These are phyloP conservation scores for Barnettozyma californica DNA, from an alignment of 805 yeast species.

Conservation along the genomic window DNA sequence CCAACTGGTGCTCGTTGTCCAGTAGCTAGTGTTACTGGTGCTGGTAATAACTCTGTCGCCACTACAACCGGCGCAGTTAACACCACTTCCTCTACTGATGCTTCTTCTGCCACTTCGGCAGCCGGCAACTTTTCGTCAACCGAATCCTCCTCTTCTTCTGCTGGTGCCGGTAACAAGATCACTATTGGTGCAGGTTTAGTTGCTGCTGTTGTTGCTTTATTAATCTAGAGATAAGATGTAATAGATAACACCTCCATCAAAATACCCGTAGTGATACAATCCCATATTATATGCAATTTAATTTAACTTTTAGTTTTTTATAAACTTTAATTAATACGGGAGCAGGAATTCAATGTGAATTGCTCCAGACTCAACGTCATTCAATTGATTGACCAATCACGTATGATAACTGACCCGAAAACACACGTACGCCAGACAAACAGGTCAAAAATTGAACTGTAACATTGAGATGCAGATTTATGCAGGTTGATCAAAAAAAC, in stretches of 20 bases:
- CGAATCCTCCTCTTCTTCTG: constrained; percentile 9
- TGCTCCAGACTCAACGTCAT: too few species aligned
- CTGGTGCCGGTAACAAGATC: constrained; percentile 2
- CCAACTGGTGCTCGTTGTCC: constrained; percentile 23
- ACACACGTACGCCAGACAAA: not conserved
- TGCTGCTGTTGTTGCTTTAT: constrained; percentile 2
- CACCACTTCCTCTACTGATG: not conserved
- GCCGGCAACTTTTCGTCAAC: not conserved
- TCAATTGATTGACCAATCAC: too few species aligned
- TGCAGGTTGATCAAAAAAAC: not conserved
- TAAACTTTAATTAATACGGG: too few species aligned
- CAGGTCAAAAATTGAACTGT: too few species aligned
- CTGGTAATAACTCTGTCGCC: not conserved
- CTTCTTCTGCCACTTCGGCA: not conserved
- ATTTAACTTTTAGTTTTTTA: too few species aligned
- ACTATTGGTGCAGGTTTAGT: constrained; percentile 3
- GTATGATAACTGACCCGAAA: too few species aligned
- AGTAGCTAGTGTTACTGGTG: constrained; percentile 8
- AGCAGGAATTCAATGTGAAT: too few species aligned
- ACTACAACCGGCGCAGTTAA: constrained; percentile 5
- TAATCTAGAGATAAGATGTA: not conserved
- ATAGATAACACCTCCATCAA: not conserved
- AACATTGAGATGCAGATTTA: too few species aligned
- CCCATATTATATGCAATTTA: too few species aligned
- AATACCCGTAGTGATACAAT: too few species aligned